Evolutionary conservation across 768 basidiomycete genomes (phyloP).

Genomic region (Chlorophyllum brunneum): DNA sequence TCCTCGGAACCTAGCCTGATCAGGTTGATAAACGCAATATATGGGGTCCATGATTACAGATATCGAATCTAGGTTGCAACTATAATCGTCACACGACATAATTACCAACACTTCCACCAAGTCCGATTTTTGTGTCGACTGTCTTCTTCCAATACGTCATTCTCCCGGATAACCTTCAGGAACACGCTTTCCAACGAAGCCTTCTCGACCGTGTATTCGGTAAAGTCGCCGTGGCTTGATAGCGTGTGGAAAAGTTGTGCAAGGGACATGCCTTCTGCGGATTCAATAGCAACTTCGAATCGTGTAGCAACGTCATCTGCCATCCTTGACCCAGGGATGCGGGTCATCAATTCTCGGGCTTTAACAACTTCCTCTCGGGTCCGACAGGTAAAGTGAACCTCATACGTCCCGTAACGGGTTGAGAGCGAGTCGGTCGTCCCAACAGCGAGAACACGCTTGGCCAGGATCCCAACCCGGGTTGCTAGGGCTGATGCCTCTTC

Average conservation of each 20-base stretch:
- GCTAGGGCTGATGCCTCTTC: slow-evolving; percentile 80
- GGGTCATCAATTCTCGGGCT: slow-evolving; percentile 59
- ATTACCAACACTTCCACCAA: slow-evolving; percentile 16
- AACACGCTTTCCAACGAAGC: slow-evolving; percentile 71
- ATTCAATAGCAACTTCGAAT: slow-evolving; percentile 63
- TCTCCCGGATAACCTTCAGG: slow-evolving; percentile 63
- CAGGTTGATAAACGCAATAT: not conserved
- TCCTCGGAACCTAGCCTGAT: not conserved
- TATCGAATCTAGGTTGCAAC: not conserved
- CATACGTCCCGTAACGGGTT: slow-evolving; percentile 67
- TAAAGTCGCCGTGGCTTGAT: slow-evolving; percentile 47
- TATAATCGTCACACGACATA: not conserved
- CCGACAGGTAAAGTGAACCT: slow-evolving; percentile 70
- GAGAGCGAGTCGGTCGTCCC: slow-evolving; percentile 63
- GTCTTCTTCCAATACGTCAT: slow-evolving; percentile 50
- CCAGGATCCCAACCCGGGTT: slow-evolving; percentile 72
- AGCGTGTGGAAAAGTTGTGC: slow-evolving; percentile 57
- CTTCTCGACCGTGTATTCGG: slow-evolving; percentile 69
- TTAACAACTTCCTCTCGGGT: slow-evolving; percentile 55
- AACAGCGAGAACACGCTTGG: slow-evolving; percentile 66
- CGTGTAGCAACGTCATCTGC: slow-evolving; percentile 74
- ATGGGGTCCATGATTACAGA: not conserved
- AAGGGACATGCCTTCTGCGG: slow-evolving; percentile 41
- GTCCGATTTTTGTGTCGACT: slow-evolving; percentile 16
- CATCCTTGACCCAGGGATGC: slow-evolving; percentile 56